Percentiles rank a stretch among this genome's conserved stretches.
Evolutionary conservation across 192 early-diverging fungal genomes (phyloP).

Genomic region (Thamnidium elegans): DNA sequence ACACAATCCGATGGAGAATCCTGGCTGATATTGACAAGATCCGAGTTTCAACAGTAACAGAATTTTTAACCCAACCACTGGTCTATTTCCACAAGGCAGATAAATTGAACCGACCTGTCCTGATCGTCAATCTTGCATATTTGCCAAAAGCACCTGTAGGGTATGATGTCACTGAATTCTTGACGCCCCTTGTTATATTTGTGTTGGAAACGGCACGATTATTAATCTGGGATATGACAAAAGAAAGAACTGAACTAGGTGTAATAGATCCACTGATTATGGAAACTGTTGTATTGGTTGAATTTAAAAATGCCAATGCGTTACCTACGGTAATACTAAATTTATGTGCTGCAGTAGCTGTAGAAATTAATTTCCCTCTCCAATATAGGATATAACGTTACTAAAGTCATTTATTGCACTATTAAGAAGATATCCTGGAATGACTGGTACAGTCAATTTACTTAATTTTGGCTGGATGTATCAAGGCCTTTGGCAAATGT

Average conservation of each 20-base stretch:
- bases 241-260: constrained; percentile 10
- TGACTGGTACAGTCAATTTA: constrained; percentile 28
- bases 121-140: constrained; percentile 28
- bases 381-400: constrained; percentile 11
- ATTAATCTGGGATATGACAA: constrained; percentile 21
- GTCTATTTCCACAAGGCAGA: constrained; percentile 40
- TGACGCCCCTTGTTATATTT: constrained; percentile 34
- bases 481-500: constrained; percentile 43
- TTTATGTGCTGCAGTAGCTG: neutral
- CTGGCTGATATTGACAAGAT: constrained; percentile 31
- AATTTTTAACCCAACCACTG: constrained; percentile 24
- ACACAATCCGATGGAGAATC: constrained; percentile 39
- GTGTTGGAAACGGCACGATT: constrained; percentile 36
- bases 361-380: neutral
- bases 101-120: constrained; percentile 32
- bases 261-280: constrained; percentile 16
- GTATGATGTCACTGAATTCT: constrained; percentile 13
- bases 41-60: constrained; percentile 9
- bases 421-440: constrained; percentile 27
- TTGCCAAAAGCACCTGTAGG: constrained; percentile 21
- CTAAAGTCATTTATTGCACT: constrained; percentile 9
- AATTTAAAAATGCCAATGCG: constrained; percentile 27
- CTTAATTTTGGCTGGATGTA: constrained; percentile 51
- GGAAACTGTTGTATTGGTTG: constrained; percentile 19
- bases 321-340: constrained; percentile 23